Evolutionary conservation across 1,284 basidiomycete species (phyloP).

Genomic region (Ganoderma lingzhi): DNA sequence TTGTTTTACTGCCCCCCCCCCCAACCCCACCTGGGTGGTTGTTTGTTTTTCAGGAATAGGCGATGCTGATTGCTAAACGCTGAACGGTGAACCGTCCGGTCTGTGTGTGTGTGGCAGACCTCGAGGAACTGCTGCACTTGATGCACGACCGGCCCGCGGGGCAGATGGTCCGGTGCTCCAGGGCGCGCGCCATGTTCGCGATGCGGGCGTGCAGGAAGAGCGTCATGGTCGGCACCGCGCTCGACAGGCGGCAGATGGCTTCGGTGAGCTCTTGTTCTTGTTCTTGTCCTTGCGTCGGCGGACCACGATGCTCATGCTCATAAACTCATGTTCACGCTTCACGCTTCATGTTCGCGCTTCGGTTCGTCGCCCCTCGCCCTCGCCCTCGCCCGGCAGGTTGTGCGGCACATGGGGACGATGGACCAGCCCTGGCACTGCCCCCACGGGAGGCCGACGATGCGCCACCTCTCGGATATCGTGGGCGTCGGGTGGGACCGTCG

Average conservation of each 20-base stretch:
- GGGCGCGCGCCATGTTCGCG: slow-evolving; percentile 97
- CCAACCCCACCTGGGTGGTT: no score
- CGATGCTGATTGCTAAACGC: no score
- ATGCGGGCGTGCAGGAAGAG: slow-evolving; percentile 95
- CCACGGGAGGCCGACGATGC: slow-evolving; percentile 96
- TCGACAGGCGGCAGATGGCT: slow-evolving; percentile 84
- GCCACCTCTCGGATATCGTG: slow-evolving; percentile 70
- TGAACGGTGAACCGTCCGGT: no score
- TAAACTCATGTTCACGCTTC: no score
- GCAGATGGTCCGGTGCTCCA: slow-evolving; percentile 89
- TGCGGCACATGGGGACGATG: slow-evolving; percentile 94
- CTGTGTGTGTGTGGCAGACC: slow-evolving; percentile 59
- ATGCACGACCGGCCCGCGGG: slow-evolving; percentile 81
- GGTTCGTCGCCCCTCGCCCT: slow-evolving; percentile 11
- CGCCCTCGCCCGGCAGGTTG: slow-evolving; percentile 58
- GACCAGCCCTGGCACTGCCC: slow-evolving; percentile 99
- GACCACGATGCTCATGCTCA: background rate
- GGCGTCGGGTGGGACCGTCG: slow-evolving; percentile 32
- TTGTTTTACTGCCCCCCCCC: no score
- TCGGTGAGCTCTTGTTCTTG: slow-evolving; percentile 56
- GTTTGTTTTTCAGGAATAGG: no score
- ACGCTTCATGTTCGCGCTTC: background rate
- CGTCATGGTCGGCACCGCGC: slow-evolving; percentile 93
- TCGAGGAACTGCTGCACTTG: slow-evolving; percentile 93
- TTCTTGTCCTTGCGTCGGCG: background rate